These are phyloP conservation scores for Yarrowia sp. DNA, from an alignment of 805 yeast species.

Conservation along the genomic window DNA sequence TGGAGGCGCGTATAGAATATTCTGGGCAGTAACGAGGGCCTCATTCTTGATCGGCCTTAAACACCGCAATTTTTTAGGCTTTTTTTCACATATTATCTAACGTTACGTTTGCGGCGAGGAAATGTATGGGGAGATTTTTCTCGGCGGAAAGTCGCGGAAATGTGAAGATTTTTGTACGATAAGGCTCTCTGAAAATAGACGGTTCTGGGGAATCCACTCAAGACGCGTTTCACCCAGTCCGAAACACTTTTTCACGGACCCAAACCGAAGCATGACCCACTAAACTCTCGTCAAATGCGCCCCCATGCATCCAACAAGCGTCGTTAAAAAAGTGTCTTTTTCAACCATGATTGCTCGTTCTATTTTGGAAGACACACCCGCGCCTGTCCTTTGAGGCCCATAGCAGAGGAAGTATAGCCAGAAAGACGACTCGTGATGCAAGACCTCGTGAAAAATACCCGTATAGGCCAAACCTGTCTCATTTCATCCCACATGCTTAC, in stretches of 20 bases:
- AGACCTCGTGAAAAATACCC: too few species aligned
- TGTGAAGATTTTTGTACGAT: neutral
- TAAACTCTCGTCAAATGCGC: slow-evolving; percentile 1
- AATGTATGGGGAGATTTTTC: neutral
- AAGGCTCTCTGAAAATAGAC: neutral
- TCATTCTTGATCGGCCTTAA: neutral
- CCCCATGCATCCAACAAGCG: neutral
- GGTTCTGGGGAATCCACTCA: neutral
- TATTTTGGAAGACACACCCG: neutral
- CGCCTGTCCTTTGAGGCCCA: too few species aligned
- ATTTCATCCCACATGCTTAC: too few species aligned
- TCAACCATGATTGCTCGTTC: neutral
- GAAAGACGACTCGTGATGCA: too few species aligned
- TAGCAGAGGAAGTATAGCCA: too few species aligned
- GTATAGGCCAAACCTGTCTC: too few species aligned
- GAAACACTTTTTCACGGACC: neutral
- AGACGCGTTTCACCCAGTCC: too few species aligned
- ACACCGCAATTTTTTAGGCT: slow-evolving; percentile 1
- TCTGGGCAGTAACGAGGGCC: too few species aligned
- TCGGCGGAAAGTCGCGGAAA: neutral
- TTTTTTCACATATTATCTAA: slow-evolving; percentile 5
- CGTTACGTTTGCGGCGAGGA: neutral
- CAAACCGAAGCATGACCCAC: too few species aligned
- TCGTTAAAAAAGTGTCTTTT: neutral
- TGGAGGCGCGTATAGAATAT: too few species aligned